A percentile compares a stretch with the other conserved stretches of the same genome.
Conservation (phyloP, 305 asterid species). For the Fraxinus greggii region DNA sequence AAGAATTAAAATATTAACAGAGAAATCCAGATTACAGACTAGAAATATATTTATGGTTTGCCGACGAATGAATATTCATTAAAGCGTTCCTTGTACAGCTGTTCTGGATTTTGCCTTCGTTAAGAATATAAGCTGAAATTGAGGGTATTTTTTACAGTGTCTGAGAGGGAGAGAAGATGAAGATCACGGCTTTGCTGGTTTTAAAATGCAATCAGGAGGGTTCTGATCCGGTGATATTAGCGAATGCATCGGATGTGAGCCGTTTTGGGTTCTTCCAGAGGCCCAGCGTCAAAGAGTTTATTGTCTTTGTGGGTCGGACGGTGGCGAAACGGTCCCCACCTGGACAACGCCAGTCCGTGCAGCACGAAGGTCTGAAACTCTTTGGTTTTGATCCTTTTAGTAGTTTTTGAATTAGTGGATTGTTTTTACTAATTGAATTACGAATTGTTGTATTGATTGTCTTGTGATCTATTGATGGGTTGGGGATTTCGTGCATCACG, state of each 20-base stretch:
- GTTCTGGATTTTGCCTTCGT: not conserved
- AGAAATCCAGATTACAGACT: not conserved
- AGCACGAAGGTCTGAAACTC: slow-evolving; percentile 41
- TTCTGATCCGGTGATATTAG: slow-evolving; percentile 47
- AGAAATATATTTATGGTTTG: not conserved
- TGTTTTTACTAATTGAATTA: not conserved
- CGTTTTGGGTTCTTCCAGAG: slow-evolving; percentile 51
- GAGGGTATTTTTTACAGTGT: not conserved
- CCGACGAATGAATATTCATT: not conserved
- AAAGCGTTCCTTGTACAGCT: not conserved
- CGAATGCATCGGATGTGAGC: slow-evolving; percentile 43
- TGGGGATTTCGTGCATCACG: not conserved
- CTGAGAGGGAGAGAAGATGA: not conserved
- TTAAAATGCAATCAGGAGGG: slow-evolving; percentile 25
- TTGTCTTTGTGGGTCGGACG: slow-evolving; percentile 45
- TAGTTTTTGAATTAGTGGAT: not conserved
- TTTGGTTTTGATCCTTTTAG: not conserved
- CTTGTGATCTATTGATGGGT: not conserved
- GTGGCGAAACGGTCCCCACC: slow-evolving; percentile 52
- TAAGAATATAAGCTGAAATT: not conserved
- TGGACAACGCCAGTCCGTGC: slow-evolving; percentile 50
- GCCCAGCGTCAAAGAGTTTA: slow-evolving; percentile 47
- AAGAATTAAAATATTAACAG: not conserved
- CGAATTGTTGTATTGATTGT: not conserved
- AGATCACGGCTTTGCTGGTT: slow-evolving; percentile 15